A percentile compares a stretch with the other conserved stretches of the same genome.
Evolutionary conservation across 176 grass and related monocot genomes (phyloP).

Genomic region (Luzula sylvatica): DNA sequence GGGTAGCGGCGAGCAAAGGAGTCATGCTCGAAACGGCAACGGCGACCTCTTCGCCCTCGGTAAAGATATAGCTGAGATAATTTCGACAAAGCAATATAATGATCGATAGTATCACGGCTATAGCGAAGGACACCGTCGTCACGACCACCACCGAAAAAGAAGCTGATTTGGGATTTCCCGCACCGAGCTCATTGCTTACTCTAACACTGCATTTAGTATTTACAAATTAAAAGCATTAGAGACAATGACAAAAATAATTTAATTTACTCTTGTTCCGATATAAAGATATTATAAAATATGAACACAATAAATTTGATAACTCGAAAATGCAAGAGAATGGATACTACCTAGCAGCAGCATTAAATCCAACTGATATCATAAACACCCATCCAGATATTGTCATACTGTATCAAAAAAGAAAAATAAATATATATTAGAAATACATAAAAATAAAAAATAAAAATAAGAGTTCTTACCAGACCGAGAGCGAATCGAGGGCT

Average conservation of each 20-base stretch:
- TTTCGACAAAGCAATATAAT: conserved; percentile 45
- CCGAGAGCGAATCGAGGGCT: conserved; percentile 39
- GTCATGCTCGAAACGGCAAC: conserved; percentile 48
- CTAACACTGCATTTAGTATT: conserved; percentile 29
- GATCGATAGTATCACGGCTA: conserved; percentile 20
- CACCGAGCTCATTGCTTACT: conserved; percentile 84
- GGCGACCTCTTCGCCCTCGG: conserved; percentile 49
- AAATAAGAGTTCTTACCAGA: conserved; percentile 17
- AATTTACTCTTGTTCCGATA: background rate
- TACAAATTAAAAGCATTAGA: background rate
- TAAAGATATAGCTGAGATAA: conserved; percentile 70
- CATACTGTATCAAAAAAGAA: conserved; percentile 34
- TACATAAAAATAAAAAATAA: background rate
- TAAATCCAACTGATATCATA: conserved; percentile 90
- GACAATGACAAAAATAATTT: background rate
- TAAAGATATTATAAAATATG: background rate
- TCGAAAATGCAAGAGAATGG: too few species aligned
- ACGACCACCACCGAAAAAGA: conserved; percentile 59
- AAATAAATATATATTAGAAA: background rate
- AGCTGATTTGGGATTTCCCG: conserved; percentile 59
- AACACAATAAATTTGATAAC: too few species aligned
- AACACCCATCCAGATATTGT: conserved; percentile 73
- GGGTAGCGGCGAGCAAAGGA: conserved; percentile 47
- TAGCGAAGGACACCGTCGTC: conserved; percentile 22
- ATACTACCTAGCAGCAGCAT: conserved; percentile 66